These are phyloP conservation scores for Mimosa pudica DNA, from an alignment of 306 rosid genomes.

Conservation along the genomic window DNA sequence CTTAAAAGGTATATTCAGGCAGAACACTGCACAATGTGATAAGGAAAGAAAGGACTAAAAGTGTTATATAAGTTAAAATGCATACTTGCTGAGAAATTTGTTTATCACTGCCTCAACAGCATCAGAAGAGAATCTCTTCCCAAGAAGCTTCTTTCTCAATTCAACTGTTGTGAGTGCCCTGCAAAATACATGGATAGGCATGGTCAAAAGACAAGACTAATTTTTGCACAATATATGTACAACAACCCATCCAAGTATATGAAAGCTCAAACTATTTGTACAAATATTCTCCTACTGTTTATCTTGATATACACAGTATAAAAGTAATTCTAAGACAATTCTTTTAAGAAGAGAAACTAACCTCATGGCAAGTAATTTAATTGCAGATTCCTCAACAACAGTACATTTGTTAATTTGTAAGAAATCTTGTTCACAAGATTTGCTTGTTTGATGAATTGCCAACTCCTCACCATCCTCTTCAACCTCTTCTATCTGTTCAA, in stretches of 20 bases:
- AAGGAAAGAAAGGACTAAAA: no score
- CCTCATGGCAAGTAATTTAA: constrained; percentile 75
- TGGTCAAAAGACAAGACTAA: constrained; percentile 17
- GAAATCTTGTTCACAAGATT: constrained; percentile 37
- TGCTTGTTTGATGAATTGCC: constrained; percentile 36
- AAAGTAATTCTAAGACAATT: constrained; percentile 6
- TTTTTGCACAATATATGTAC: constrained; percentile 5
- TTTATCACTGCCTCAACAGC: constrained; percentile 61
- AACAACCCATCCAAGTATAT: neutral
- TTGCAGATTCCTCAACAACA: constrained; percentile 63
- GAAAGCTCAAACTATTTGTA: constrained; percentile 22
- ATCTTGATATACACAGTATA: constrained; percentile 1
- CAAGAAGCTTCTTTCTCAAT: constrained; percentile 70
- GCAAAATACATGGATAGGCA: constrained; percentile 32
- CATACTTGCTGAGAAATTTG: constrained; percentile 69
- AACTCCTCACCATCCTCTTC: constrained; percentile 50
- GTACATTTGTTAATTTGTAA: constrained; percentile 40
- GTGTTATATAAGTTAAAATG: constrained; percentile 7
- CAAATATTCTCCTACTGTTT: constrained; percentile 17
- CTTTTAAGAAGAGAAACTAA: constrained; percentile 28
- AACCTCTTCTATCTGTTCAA: constrained; percentile 51
- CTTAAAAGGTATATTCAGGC: neutral
- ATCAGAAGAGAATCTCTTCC: constrained; percentile 55
- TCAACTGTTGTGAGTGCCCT: constrained; percentile 85
- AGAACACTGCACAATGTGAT: neutral